Base-by-base conservation (phyloP, 1,139 yeast genomes). In the Nakaseomyces bracarensis region DNA sequence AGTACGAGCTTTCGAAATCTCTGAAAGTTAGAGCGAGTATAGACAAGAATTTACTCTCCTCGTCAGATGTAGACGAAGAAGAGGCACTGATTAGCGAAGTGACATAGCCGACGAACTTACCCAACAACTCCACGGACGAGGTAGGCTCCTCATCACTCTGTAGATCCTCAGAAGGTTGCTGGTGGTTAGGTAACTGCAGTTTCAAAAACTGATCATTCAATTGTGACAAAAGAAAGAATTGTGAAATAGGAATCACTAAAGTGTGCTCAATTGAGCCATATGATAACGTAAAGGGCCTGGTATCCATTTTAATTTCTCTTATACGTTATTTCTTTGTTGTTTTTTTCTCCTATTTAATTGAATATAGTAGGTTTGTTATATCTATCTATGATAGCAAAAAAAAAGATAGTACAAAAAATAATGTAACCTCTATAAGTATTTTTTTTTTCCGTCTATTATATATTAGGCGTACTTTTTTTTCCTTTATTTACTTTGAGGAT, bases 191-290 rank as follows among this genome's bases (percentile, higher is more conserved):
- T 11, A 33, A 21, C 13, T 33, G 18, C 61, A 38, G 26, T 30
- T 84, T 82, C 57, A 68, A 69, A 62, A 91, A 91, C 62, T 81
- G 94, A 53, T 87, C 94, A 57, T 85, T 82, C 54, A 93, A 74
- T 67, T 89, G 96, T 47, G 91, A 81, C 60, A 84, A 85, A 56
- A 79, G 76, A 59, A 85, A 77, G 60, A 84, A 83, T 46, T 81
- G 72, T 45, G 79, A 75, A 38, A 93, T 79, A 40, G 97, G 96
- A 45, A 91, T 91, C 57, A 89, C 72, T 43, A 89, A 69, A 30
- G 91, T 81, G 65, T 87, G 87, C 69, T 91, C 97, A 48, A 89
- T 76, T 33, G 84, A 68, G 45, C 96, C 96, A 60, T 86, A 95
- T 47, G 78, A 69, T 55, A 91, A 74, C 47, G 82, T 82, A 60